Percentiles rank a stretch among this genome's conserved stretches.
Evolutionary conservation across 306 rosid genomes (phyloP).

Genomic region (Prunus campanulata): DNA sequence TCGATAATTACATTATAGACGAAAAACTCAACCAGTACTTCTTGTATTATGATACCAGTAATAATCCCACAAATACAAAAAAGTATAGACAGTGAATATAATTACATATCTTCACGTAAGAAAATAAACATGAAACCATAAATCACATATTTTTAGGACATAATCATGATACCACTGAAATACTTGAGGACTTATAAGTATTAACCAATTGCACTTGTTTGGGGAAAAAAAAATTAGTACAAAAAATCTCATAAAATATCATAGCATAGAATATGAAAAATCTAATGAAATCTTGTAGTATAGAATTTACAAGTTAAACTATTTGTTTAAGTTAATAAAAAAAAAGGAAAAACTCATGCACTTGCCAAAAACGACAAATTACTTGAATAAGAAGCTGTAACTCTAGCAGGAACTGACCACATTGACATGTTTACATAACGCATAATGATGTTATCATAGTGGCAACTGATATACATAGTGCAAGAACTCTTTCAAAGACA

Average conservation of each 20-base stretch:
- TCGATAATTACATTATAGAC: background rate
- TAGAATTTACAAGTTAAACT: background rate
- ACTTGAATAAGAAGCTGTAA: background rate
- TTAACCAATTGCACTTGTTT: background rate
- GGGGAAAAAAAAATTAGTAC: background rate
- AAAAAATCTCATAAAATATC: background rate
- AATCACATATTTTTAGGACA: background rate
- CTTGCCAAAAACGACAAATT: background rate
- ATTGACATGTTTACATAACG: background rate
- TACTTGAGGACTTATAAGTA: background rate
- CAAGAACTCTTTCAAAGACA: background rate
- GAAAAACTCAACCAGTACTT: background rate
- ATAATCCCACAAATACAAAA: background rate
- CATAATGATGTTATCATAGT: background rate
- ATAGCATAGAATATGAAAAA: background rate
- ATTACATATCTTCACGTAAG: background rate
- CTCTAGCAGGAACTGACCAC: background rate
- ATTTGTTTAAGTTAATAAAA: background rate
- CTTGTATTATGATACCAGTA: background rate
- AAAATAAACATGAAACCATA: background rate
- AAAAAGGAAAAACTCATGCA: background rate
- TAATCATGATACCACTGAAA: background rate
- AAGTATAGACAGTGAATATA: background rate
- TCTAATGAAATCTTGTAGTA: background rate
- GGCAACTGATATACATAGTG: background rate